Base-by-base conservation (phyloP, 2,329 filamentous ascomycete species). In the Ophiostoma fasciatum region DNA sequence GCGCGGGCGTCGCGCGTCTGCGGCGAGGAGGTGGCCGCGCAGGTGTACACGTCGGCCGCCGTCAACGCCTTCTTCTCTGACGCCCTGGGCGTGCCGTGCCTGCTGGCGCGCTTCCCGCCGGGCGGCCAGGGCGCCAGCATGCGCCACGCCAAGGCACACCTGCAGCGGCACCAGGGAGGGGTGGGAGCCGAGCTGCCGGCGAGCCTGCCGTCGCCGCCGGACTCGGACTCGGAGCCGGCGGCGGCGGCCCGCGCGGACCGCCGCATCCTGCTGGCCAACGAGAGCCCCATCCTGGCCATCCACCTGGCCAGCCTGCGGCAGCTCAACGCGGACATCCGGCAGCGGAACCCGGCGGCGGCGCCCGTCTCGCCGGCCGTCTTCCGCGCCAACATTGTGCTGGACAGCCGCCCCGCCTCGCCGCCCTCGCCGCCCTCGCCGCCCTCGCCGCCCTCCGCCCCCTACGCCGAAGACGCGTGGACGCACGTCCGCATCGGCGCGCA, bases 271-370 rank as follows among this genome's bases (percentile, higher is more conserved):
- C 62, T 98, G 4, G 82, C 87, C 18, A 98, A 98, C 52, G 90
- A 96, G 56, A 93, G 84, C 36, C 88, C 90, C 0, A 92, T 98
- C 30, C 68, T 98, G 1, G 71, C 83, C 31, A 78, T 96, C 38
- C 84, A 82, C 15, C 69, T 74, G 36, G 75, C 81, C 9, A 94
- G 85, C 46, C 68, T 96, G 32, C 75, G 82, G 31, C 68, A 68
- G 3, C 59, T 96, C 7, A 96, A 96, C 49, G 61, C 69, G 41
- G 63, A 73, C 11, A 90, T 96, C 46, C 66, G 60, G 36, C 55
- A 58, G 4, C 64, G 60, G n/a, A 70, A 70, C 15, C 72, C 73
- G n/a, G 74, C 68, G 42, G 17, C 4, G 6, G 4, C 21, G 12
- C 13, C 13, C 2, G 75, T 85, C 4, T 65, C 74, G 17, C 70